Conservation (phyloP, 441 rosid species). For the Euphorbia celastroides region DNA sequence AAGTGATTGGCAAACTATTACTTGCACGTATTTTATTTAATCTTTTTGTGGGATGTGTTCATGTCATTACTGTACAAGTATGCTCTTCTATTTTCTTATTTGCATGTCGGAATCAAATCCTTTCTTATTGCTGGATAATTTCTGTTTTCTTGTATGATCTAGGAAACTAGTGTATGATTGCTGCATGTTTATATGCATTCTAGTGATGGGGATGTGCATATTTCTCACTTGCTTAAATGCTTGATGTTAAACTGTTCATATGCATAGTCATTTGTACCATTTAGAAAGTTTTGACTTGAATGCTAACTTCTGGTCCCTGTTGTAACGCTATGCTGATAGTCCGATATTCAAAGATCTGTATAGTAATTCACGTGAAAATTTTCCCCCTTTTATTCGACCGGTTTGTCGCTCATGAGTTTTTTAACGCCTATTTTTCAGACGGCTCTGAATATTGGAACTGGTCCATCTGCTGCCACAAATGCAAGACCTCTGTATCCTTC, state of each 20-base stretch:
- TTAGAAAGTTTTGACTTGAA: background rate
- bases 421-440: conserved; percentile 29
- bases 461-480: conserved; percentile 27
- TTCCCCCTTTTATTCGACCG: too few relatives aligned
- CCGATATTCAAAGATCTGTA: background rate
- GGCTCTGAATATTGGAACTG: conserved; percentile 36
- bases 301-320: background rate
- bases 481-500: conserved; percentile 37
- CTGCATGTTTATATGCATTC: background rate
- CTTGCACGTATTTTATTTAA: background rate
- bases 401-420: background rate
- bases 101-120: background rate
- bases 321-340: background rate
- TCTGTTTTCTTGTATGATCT: background rate
- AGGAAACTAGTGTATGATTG: background rate
- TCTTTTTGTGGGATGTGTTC: background rate
- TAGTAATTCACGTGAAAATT: background rate
- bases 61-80: background rate
- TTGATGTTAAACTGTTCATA: background rate
- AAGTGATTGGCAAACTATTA: too few relatives aligned
- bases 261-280: background rate
- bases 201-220: background rate
- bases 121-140: background rate
- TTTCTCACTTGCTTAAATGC: background rate
- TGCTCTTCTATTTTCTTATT: background rate